Base-by-base conservation (phyloP, 371 early-diverging fungal genomes). In the Mortierella sp. region DNA sequence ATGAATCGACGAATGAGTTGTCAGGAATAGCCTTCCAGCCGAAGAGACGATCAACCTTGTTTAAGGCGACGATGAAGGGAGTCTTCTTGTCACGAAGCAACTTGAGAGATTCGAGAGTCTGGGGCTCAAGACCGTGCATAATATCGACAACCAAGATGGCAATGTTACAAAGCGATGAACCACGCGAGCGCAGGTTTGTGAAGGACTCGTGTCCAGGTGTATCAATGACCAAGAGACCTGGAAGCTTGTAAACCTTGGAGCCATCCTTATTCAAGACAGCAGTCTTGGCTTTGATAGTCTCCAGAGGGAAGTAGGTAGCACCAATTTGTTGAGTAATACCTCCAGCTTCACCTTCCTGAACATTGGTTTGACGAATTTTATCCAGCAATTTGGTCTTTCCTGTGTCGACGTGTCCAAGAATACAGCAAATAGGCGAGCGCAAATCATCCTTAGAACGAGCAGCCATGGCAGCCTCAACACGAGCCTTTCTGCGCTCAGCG, bases 271-370 rank as follows among this genome's bases (percentile, higher is more conserved):
- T 79, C 71, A 99, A 86, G 28, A 92, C 90, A 1, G 92, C 92
- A 22, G 98, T 98, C 89, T 98, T 99, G 77, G 92, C 88, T 78
- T 89, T 90, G 78, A 99, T 96, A 47, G 97, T 96, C 40, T 96
- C 94, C 64, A 95, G 89, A 26, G 99, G 99, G 94, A 99, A 99
- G 89, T 96, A 99, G 26, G 99, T 99, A 39, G 99, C 99, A 87
- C 99, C 99, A 75, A 99, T 99, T 85, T 99, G 99, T 87, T 99
- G 99, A 37, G 99, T 99, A 85, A 99, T 99, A 87, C 99, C 99
- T 80, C 99, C 99, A 62, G 99, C 99, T 93, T 99, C 99, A 72
- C 97, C 96, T 75, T 97, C 99, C 88, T 99, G 99, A 26, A 99
- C 99, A 87, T 99, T 98, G 55, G 99, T 99, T 84, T 99, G 99